These are phyloP conservation scores for Adansonia madagascariensis DNA, from an alignment of 441 rosid genomes.

Conservation along the genomic window DNA sequence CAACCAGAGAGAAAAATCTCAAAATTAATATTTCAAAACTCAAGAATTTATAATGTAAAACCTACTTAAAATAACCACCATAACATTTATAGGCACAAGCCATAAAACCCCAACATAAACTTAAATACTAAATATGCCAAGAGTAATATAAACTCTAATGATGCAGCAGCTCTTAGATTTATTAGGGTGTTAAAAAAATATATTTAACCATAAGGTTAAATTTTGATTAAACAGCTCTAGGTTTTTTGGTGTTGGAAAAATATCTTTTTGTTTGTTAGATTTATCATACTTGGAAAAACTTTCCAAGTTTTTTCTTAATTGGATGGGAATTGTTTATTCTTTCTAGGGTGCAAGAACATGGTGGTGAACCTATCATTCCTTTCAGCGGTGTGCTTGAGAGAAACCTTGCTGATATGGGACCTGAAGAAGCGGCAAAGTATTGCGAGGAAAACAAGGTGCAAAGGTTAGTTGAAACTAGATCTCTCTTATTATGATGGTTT, in stretches of 20 bases:
- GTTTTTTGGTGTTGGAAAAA: not conserved
- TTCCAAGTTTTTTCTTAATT: not conserved
- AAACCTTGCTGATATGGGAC: conserved; percentile 78
- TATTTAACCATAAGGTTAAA: not conserved
- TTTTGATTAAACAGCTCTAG: not conserved
- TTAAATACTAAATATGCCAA: not conserved
- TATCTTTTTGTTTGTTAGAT: not conserved
- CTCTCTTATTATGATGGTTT: not conserved
- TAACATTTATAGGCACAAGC: not conserved
- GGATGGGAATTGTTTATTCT: conserved; percentile 23
- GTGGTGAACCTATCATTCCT: conserved; percentile 92
- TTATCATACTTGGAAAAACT: not conserved
- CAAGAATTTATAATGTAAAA: not conserved
- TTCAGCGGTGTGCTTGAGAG: conserved; percentile 85
- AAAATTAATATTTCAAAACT: not conserved
- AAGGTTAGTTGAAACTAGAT: conserved; percentile 60
- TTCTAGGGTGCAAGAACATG: conserved; percentile 96
- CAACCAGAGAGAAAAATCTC: not conserved
- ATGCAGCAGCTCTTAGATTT: not conserved
- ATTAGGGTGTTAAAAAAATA: not conserved
- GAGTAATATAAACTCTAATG: not conserved
- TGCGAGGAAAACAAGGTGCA: conserved; percentile 96
- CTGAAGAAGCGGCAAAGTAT: conserved; percentile 77
- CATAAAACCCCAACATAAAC: not conserved
- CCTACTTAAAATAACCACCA: not conserved